phyloP scores from a whole-genome alignment of 192 early-diverging fungal species.

The Pilaira anomala region DNA sequence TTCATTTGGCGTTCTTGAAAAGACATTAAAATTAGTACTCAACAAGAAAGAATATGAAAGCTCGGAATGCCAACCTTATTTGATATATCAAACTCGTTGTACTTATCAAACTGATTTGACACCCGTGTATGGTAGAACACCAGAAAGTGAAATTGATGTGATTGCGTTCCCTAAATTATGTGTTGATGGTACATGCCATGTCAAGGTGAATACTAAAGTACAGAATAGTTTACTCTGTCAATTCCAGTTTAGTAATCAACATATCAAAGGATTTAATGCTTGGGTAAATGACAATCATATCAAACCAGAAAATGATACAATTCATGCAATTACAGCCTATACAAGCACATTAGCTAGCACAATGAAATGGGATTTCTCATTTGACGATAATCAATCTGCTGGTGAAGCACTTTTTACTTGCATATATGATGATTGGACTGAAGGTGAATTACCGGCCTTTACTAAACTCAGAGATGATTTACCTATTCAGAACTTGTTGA shows the following conservation, averaged over 20 bases:
- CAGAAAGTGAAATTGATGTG: background rate
- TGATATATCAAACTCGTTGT: slow-evolving; percentile 11
- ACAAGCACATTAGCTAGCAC: background rate
- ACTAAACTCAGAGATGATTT: slow-evolving; percentile 34
- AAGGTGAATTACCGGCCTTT: slow-evolving; percentile 46
- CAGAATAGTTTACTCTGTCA: slow-evolving; percentile 38
- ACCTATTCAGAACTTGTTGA: slow-evolving; percentile 36
- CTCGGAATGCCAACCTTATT: background rate
- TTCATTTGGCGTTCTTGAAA: slow-evolving; percentile 22
- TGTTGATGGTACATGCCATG: slow-evolving; percentile 19
- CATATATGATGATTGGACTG: slow-evolving; percentile 52
- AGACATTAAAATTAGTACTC: slow-evolving; percentile 23
- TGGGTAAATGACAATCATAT: slow-evolving; percentile 2
- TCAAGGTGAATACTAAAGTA: slow-evolving; percentile 30
- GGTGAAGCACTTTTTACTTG: slow-evolving; percentile 38
- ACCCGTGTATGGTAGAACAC: background rate
- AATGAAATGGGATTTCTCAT: background rate
- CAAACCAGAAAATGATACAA: background rate
- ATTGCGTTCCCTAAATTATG: background rate
- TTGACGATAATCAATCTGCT: slow-evolving; percentile 10
- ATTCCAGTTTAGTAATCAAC: slow-evolving; percentile 14
- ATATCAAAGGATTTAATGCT: slow-evolving; percentile 16
- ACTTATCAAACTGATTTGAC: background rate
- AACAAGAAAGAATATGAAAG: background rate
- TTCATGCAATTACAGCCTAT: slow-evolving; percentile 10